Evolutionary conservation across 1,284 basidiomycete genomes (phyloP).

Genomic region (Hypsizygus ulmarius): DNA sequence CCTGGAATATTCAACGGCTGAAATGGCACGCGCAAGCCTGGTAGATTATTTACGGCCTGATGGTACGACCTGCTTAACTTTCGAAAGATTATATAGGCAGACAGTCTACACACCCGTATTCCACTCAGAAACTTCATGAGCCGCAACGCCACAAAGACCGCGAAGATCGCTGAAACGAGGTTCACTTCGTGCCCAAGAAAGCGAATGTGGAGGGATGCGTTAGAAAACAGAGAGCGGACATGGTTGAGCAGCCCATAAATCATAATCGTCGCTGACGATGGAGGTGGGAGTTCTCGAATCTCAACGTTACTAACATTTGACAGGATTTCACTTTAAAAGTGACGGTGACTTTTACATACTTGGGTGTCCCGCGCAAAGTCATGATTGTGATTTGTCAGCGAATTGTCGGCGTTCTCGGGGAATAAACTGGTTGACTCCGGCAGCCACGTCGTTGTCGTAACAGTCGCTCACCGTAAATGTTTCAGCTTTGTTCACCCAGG

Average conservation of each 20-base stretch:
- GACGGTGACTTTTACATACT: too few species aligned
- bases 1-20: slow-evolving; percentile 38
- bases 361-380: too few species aligned
- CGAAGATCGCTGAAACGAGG: slow-evolving; percentile 15
- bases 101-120: slow-evolving; percentile 12
- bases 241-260: background rate
- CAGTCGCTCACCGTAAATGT: too few species aligned
- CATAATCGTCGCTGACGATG: slow-evolving; percentile 3
- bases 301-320: background rate
- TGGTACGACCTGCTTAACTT: background rate
- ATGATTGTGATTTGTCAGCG: too few species aligned
- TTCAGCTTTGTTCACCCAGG: too few species aligned
- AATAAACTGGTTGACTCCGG: too few species aligned
- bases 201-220: slow-evolving; percentile 4
- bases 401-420: too few species aligned
- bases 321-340: too few species aligned
- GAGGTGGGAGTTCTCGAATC: background rate
- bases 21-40: slow-evolving; percentile 39
- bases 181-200: slow-evolving; percentile 14
- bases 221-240: background rate
- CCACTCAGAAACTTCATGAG: slow-evolving; percentile 19
- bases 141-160: slow-evolving; percentile 18
- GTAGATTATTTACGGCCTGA: slow-evolving; percentile 35
- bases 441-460: too few species aligned
- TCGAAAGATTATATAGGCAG: background rate